A percentile compares a stretch with the other conserved stretches of the same genome.
phyloP scores from a whole-genome alignment of 352 stramenopile species.

The Plasmopara halstedii region DNA sequence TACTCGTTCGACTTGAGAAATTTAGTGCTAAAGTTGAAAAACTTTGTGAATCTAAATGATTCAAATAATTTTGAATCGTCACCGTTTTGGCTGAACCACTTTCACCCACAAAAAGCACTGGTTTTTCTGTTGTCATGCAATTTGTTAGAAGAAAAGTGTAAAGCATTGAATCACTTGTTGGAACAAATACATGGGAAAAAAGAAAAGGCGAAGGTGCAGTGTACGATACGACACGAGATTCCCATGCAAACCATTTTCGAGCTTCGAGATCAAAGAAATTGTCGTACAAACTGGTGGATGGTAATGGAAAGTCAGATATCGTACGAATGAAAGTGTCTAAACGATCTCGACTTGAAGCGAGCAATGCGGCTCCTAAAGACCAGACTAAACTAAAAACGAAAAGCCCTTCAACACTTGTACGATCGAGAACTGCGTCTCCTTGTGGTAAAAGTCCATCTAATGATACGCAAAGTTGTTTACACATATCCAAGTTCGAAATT shows the following conservation, averaged over 20 bases:
- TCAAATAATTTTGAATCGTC: constrained; percentile 93
- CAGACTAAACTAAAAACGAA: constrained; percentile 93
- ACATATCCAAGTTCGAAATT: constrained; percentile 93
- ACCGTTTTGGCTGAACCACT: constrained; percentile 94
- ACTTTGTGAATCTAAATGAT: constrained; percentile 60
- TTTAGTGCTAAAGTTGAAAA: constrained; percentile 83
- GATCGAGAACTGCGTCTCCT: constrained; percentile 39
- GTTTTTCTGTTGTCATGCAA: constrained; percentile 80
- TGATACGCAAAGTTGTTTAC: constrained; percentile 91
- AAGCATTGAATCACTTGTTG: constrained; percentile 91
- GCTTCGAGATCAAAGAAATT: constrained; percentile 87
- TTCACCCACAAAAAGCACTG: constrained; percentile 91
- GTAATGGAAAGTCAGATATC: constrained; percentile 70
- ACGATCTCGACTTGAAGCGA: constrained; percentile 60
- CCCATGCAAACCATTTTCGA: constrained; percentile 89
- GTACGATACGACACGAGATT: constrained; percentile 82
- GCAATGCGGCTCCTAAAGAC: constrained; percentile 86
- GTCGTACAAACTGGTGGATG: constrained; percentile 76
- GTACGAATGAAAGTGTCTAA: constrained; percentile 91
- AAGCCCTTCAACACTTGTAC: constrained; percentile 79
- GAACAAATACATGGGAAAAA: constrained; percentile 94
- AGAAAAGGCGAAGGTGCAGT: constrained; percentile 89
- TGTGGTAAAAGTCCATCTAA: constrained; percentile 84
- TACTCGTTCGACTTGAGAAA: constrained; percentile 92
- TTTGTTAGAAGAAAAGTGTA: constrained; percentile 90